Conservation (phyloP, 306 rosid species). For the Cucumis hystrix region DNA sequence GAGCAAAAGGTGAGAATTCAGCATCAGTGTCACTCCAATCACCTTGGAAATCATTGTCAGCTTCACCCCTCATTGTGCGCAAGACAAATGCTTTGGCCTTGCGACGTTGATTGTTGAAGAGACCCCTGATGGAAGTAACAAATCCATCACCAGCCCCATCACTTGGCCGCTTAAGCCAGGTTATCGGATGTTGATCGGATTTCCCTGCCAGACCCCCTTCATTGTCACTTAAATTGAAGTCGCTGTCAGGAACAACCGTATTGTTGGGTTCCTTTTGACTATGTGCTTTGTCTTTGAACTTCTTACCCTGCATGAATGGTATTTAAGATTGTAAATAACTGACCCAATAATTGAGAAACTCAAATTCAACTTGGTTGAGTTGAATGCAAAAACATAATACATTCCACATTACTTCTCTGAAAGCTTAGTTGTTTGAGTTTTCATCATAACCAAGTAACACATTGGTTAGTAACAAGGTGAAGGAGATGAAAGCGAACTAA, state of each 20-base stretch:
- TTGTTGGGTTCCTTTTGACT: constrained; percentile 46
- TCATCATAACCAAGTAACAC: neutral
- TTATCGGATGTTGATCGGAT: constrained; percentile 56
- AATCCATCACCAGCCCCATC: constrained; percentile 99
- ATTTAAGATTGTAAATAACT: neutral
- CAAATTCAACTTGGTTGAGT: neutral
- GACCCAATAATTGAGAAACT: neutral
- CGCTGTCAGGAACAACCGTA: constrained; percentile 64
- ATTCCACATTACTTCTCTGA: neutral
- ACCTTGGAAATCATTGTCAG: constrained; percentile 79
- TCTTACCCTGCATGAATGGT: constrained; percentile 56
- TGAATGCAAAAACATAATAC: neutral
- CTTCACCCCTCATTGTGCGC: constrained; percentile 94
- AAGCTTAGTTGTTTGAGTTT: neutral
- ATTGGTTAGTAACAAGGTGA: neutral
- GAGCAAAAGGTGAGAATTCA: constrained; percentile 80
- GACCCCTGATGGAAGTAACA: constrained; percentile 89
- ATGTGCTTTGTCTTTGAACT: constrained; percentile 80
- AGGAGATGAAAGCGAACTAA: neutral
- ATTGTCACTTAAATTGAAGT: constrained; percentile 76
- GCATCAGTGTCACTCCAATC: constrained; percentile 95
- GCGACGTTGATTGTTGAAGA: constrained; percentile 81
- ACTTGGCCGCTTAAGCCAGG: constrained; percentile 76
- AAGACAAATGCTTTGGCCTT: constrained; percentile 92
- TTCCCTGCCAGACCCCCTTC: constrained; percentile 63